Base-by-base conservation (phyloP, 1,284 basidiomycete species). In the Microbotryum lychnidis-dioicae region DNA sequence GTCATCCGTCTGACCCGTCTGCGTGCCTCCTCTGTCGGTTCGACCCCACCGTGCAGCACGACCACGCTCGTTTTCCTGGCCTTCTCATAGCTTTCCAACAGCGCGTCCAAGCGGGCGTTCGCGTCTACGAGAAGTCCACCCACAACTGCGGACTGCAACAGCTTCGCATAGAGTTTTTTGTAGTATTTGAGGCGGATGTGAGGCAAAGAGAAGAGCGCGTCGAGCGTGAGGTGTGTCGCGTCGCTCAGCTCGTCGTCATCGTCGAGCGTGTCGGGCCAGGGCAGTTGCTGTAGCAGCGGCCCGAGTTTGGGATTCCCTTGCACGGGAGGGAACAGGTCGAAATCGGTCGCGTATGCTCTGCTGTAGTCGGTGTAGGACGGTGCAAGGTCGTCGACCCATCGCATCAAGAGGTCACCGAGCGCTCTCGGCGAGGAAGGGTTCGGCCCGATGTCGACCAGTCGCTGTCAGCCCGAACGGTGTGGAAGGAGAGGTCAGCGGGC, bases 401-500 rank as follows among this genome's bases (percentile, higher is more conserved):
- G 86, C 89, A 97, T 97, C 62, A 98, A 80, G 53, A 98, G 78
- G 75, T 97, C 94, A 54, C 94, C 94, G 23, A 98, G 81, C 14
- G 88, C 91, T 74, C 94, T 96, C 18, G 94, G 91, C n/a, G 88
- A 90, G 1, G 90, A 85, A 0, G 93, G 92, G 75, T 87, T 91
- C 50, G 87, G 84, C 9, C 91, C 94, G 64, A 98, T 93, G 66
- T 96, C 92, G 75, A 88, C 91, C 64, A 98, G 79, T 81, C 88
- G 88, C 91, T 94, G 74, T 25, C 57, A 44, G 56, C 50, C 14
- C 14, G 42, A 47, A 4, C 37, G 37, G 37, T 14, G 45, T 53
- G 50, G 58, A 52, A 58, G 73, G 23, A 29, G 16, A 58, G 42
- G 23, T 27, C 29, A 45, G 49, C 31, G 49, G 20, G 9, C 8